Evolutionary conservation across 768 basidiomycete genomes (phyloP), one percentile per base, ranked within the genome.

Genomic region (Saitozyma sp.): DNA sequence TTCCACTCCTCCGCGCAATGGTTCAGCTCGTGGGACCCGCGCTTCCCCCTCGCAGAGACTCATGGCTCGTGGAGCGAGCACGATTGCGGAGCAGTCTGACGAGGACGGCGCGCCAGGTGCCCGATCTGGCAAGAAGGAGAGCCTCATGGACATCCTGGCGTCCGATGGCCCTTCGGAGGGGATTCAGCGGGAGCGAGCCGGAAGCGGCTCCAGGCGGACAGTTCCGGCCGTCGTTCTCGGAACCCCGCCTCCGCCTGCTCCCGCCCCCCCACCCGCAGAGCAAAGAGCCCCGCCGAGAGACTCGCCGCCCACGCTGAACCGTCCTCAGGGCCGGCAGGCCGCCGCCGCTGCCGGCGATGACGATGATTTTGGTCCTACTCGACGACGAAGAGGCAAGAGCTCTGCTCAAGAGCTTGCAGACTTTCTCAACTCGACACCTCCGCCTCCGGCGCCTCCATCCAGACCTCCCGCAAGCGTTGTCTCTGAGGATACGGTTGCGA

Each of bases 391-490:
- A 7, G 63, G 68, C 58, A 29, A 29, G 29, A 29, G 29, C 29
- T 29, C 29, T 29, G 70, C 74, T 13, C 71, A 71, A 45, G 76
- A 77, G 49, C 56, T 77, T 43, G 73, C 73, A 0, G 76, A 77
- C 49, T 77, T 77, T 58, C 67, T 77, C 58, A 65, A 60, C 16
- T 50, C 50, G 19, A 69, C 69, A n/a, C 56, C 69, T 0, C 71
- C 76, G n/a, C 70, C 74, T 20, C 60, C 61, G 9, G 16, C 48
- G n/a, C 40, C 50, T 9, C 40, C 50, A 37, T 41, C 37, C 40
- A 48, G 58, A 13, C n/a, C 61, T 13, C 57, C 60, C 11, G 55
- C 41, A 2, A 29, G 29, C 29, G 29, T 29, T 29, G 29, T 5
- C 29, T 46, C 45, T 46, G 13, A 46, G 42, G 59, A 60, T 16